Percentiles rank a stretch among this genome's conserved stretches.
Evolutionary conservation across 768 basidiomycete genomes (phyloP).

Genomic region (Psilocybe subaeruginosa): DNA sequence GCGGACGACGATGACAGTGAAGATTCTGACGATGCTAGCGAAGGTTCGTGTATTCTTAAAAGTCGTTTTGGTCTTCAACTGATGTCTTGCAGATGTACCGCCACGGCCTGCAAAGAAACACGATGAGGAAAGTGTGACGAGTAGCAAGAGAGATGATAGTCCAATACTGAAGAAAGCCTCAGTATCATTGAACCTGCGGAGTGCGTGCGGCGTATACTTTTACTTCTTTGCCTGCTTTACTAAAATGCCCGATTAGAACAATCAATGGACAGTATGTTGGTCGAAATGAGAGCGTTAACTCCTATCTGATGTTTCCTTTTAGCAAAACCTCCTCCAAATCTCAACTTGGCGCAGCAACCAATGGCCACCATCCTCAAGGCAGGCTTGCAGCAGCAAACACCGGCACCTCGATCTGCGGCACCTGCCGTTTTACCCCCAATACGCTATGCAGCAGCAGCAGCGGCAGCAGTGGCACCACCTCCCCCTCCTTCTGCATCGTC

Average conservation of each 20-base stretch:
- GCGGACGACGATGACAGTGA: slow-evolving; percentile 81
- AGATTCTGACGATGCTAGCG: slow-evolving; percentile 73
- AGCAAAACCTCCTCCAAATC: slow-evolving; percentile 78
- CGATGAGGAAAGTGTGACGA: slow-evolving; percentile 77
- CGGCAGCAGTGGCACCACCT: slow-evolving; percentile 51
- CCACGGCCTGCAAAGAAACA: slow-evolving; percentile 76
- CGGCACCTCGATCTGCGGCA: slow-evolving; percentile 51
- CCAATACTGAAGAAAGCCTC: slow-evolving; percentile 80
- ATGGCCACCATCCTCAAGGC: slow-evolving; percentile 77
- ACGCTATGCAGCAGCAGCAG: slow-evolving; percentile 91
- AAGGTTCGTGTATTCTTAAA: slow-evolving; percentile 48
- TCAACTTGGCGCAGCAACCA: slow-evolving; percentile 82
- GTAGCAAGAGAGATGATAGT: slow-evolving; percentile 77
- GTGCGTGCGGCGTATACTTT: slow-evolving; percentile 45
- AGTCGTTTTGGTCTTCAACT: neutral
- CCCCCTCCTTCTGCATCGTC: slow-evolving; percentile 26
- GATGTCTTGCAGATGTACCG: slow-evolving; percentile 52
- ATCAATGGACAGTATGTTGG: slow-evolving; percentile 65
- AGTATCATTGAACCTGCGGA: slow-evolving; percentile 65
- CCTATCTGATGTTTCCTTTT: slow-evolving; percentile 21
- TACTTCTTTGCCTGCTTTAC: slow-evolving; percentile 17
- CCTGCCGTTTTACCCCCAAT: slow-evolving; percentile 74
- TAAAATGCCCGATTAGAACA: slow-evolving; percentile 48
- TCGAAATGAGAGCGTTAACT: neutral
- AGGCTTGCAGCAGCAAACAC: slow-evolving; percentile 51